phyloP scores from a whole-genome alignment of 139 green algal genomes.

The Spirogloea muscicola region DNA sequence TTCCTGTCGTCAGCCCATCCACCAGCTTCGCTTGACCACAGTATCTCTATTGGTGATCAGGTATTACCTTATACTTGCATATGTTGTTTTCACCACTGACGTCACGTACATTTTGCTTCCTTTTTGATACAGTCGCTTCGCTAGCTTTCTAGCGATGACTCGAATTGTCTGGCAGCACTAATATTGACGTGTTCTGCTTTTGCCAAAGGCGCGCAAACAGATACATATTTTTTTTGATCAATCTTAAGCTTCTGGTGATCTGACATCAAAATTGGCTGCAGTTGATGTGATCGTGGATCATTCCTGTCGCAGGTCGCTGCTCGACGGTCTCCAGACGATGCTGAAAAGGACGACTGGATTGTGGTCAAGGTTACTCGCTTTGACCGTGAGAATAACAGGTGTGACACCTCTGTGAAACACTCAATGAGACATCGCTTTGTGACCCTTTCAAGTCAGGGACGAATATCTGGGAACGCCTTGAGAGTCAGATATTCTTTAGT shows the following conservation, averaged over 20 bases:
- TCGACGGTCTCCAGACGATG: slow-evolving; percentile 33
- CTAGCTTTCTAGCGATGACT: too few relatives aligned
- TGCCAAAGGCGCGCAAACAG: neutral
- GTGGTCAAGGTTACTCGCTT: slow-evolving; percentile 40
- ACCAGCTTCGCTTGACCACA: neutral
- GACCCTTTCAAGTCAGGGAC: too few relatives aligned
- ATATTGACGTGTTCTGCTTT: too few relatives aligned
- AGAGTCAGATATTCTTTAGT: too few relatives aligned
- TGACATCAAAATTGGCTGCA: too few relatives aligned
- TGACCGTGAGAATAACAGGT: slow-evolving; percentile 39
- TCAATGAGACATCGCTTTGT: too few relatives aligned
- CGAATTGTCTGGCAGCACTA: too few relatives aligned
- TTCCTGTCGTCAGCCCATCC: neutral
- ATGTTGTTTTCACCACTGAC: neutral
- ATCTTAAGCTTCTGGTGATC: too few relatives aligned
- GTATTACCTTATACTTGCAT: neutral
- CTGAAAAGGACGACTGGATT: slow-evolving; percentile 44
- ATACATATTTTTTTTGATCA: too few relatives aligned
- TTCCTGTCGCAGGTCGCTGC: slow-evolving; percentile 30
- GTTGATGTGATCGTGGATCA: neutral
- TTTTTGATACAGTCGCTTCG: too few relatives aligned
- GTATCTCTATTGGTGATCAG: slow-evolving; percentile 4
- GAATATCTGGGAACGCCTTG: too few relatives aligned
- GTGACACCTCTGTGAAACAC: too few relatives aligned
- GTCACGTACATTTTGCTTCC: neutral